A percentile compares a stretch with the other conserved stretches of the same genome.
Conservation (phyloP, 345 rosid genomes). For the Iberis pinnata region DNA sequence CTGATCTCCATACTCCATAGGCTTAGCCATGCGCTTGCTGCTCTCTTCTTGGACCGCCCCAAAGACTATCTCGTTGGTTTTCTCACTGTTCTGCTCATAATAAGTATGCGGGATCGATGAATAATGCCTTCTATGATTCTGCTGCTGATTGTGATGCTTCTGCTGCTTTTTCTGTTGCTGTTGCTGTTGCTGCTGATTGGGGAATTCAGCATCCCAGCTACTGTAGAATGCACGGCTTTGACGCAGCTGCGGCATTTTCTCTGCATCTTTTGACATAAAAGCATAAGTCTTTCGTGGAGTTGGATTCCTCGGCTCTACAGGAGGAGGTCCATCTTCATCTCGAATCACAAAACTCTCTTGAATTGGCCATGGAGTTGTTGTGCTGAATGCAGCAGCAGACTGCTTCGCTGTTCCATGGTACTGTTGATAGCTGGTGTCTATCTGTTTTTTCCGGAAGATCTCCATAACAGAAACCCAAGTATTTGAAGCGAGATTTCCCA, state of each 20-base stretch:
- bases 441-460: conserved; percentile 27
- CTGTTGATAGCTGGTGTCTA: conserved; percentile 43
- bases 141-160: conserved; percentile 42
- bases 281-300: conserved; percentile 85
- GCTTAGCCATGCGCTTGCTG: conserved; percentile 45
- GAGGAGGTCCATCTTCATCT: conserved; percentile 79
- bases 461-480: conserved; percentile 51
- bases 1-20: conserved; percentile 46
- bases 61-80: conserved; percentile 69
- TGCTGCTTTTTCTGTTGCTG: conserved; percentile 47
- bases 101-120: conserved; percentile 63
- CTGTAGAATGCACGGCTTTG: conserved; percentile 70
- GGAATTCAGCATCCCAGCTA: conserved; percentile 56
- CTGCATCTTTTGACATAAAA: conserved; percentile 91
- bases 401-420: conserved; percentile 29
- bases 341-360: conserved; percentile 87
- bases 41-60: conserved; percentile 85
- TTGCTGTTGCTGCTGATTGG: conserved; percentile 48
- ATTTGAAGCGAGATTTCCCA: conserved; percentile 49
- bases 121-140: conserved; percentile 62
- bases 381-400: conserved; percentile 18
- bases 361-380: conserved; percentile 63
- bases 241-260: conserved; percentile 80
- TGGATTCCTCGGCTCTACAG: conserved; percentile 67
- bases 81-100: conserved; percentile 70